Conservation (phyloP, 495 filamentous ascomycete genomes). For the Aspergillus campestris region DNA sequence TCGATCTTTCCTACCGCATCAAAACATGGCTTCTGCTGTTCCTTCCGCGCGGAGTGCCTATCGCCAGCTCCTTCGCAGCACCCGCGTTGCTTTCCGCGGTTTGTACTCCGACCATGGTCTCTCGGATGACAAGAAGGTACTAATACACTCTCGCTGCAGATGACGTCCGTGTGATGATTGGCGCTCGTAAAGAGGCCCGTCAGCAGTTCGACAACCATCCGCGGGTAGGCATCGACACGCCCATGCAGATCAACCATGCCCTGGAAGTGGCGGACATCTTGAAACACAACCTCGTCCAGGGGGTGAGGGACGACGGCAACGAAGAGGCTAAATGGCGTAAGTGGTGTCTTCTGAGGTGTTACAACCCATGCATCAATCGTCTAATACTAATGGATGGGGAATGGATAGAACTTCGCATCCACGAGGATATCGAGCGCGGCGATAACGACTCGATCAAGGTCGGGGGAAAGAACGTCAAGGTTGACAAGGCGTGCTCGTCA, state of each 20-base stretch:
- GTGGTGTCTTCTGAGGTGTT: conserved; percentile 20
- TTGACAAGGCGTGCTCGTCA: conserved; percentile 39
- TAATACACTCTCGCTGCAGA: conserved; percentile 34
- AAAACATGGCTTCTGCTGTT: conserved; percentile 17
- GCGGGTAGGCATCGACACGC: conserved; percentile 41
- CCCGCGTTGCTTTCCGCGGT: conserved; percentile 80
- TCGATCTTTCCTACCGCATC: not conserved
- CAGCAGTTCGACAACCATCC: conserved; percentile 60
- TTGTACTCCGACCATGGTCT: conserved; percentile 3
- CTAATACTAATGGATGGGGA: conserved; percentile 6
- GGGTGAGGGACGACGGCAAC: conserved; percentile 43
- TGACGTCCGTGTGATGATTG: conserved; percentile 54
- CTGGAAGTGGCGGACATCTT: conserved; percentile 75
- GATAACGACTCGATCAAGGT: conserved; percentile 83
- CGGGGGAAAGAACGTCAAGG: conserved; percentile 34
- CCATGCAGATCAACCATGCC: conserved; percentile 61
- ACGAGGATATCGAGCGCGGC: conserved; percentile 81
- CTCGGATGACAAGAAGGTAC: too few species aligned
- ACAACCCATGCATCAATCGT: too few species aligned
- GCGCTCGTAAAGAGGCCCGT: conserved; percentile 63
- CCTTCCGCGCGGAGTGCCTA: conserved; percentile 70
- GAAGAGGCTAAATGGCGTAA: conserved; percentile 57
- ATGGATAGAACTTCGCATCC: conserved; percentile 67
- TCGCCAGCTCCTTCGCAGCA: conserved; percentile 72
- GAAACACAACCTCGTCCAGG: conserved; percentile 82